Evolutionary conservation across 2,329 filamentous ascomycete species (phyloP), one percentile per base, ranked within the genome.

Genomic region (Teratosphaeria pseudoeucalypti): DNA sequence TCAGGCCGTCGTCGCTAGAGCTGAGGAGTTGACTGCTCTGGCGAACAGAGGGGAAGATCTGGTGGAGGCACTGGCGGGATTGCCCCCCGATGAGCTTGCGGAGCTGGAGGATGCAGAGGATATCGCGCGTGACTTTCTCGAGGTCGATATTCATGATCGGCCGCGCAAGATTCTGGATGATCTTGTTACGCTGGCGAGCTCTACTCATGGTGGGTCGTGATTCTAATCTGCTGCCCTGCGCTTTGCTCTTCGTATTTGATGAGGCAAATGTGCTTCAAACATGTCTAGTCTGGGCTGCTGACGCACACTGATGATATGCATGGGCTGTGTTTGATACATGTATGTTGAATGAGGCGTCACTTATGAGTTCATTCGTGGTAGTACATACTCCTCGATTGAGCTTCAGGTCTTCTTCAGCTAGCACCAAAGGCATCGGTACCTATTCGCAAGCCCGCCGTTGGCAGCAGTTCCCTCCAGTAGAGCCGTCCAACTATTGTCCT

Each of bases 31-130:
- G 39, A 83, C 87, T 26, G 72, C 83, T 6, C 76, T 94, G 16
- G 78, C 87, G 37, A 82, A 84, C 16, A 82, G 80, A 56, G 89
- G 90, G 6, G 88, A 92, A 68, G 89, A 95, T 71, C 77, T 97
- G 1, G 82, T 87, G 6, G 81, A 84, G 34, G 82, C 85, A 23
- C 96, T 89, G 72, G 83, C 88, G 4, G 80, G 79, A 53, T 76
- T 95, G 63, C 84, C 85, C 0, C 75, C 78, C 0, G 76, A 78
- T 3, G 90, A 96, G 67, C 79, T 80, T 57, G 72, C 75, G n/a
- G 81, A 83, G 43, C 77, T 96, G n/a, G 80, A 85, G 65, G 76
- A 82, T 63, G 90, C 91, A 75, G 77, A 79, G 62, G 66, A 66
- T 23, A 74, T 78, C 55, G 77, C 76, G 16, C 70, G 77, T 34